Evolutionary conservation across 225 moss, liverwort and hornwort genomes (phyloP).

Genomic region (Ulota crispa): DNA sequence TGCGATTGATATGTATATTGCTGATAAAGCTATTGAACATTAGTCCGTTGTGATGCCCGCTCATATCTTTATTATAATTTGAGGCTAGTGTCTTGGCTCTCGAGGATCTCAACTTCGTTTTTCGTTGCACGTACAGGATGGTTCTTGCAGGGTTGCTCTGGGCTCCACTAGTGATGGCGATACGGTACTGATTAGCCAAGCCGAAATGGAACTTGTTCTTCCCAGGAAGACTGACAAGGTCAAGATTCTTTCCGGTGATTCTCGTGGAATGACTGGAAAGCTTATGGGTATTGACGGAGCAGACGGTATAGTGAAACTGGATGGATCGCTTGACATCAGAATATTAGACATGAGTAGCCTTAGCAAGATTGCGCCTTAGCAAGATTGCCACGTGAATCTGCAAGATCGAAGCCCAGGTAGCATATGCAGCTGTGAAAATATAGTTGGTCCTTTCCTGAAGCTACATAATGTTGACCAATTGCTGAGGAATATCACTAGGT

Average conservation of each 20-base stretch:
- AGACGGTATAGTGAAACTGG: slow-evolving; percentile 97
- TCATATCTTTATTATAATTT: background rate
- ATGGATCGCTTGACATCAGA: slow-evolving; percentile 91
- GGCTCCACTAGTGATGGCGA: slow-evolving; percentile 79
- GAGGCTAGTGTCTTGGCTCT: background rate
- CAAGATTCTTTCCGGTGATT: slow-evolving; percentile 88
- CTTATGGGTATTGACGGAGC: slow-evolving; percentile 98
- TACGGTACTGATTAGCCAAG: slow-evolving; percentile 52
- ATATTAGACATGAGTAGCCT: slow-evolving; percentile 99
- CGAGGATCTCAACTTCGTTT: slow-evolving; percentile 5
- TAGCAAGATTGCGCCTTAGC: slow-evolving; percentile 80
- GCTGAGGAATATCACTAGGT: slow-evolving; percentile 1
- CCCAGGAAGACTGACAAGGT: slow-evolving; percentile 91
- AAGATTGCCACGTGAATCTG: slow-evolving; percentile 60
- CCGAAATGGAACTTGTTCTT: slow-evolving; percentile 87
- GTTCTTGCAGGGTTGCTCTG: slow-evolving; percentile 78
- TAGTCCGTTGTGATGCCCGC: background rate
- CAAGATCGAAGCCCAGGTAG: background rate
- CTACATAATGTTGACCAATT: background rate
- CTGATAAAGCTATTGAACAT: background rate
- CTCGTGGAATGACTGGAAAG: slow-evolving; percentile 84
- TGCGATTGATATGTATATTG: background rate
- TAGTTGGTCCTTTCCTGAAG: slow-evolving; percentile 2
- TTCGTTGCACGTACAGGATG: slow-evolving; percentile 60
- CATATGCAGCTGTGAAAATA: slow-evolving; percentile 15